phyloP scores from a whole-genome alignment of 345 rosid species.

The Abelmoschus esculentus region DNA sequence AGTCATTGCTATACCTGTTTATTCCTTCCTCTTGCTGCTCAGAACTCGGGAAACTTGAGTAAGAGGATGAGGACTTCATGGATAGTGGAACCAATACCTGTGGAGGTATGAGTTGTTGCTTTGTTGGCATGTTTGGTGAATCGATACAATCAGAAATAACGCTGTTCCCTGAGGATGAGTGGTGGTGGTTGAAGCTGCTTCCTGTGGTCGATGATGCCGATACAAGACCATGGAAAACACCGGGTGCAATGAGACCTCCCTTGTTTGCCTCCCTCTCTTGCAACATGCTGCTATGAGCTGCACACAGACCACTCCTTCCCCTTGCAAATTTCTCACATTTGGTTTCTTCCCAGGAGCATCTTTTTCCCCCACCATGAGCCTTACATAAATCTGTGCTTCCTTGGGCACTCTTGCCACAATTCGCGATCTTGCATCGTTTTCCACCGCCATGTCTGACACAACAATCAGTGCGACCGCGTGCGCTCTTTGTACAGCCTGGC shows the following conservation, averaged over 20 bases:
- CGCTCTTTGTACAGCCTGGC: slow-evolving; percentile 82
- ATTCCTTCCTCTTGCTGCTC: slow-evolving; percentile 34
- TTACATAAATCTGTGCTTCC: slow-evolving; percentile 95
- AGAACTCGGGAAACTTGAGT: slow-evolving; percentile 22
- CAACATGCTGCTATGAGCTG: slow-evolving; percentile 74
- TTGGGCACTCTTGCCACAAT: slow-evolving; percentile 93
- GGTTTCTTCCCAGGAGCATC: slow-evolving; percentile 71
- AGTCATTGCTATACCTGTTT: slow-evolving; percentile 14
- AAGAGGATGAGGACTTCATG: slow-evolving; percentile 59
- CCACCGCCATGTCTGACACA: slow-evolving; percentile 96
- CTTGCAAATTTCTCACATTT: slow-evolving; percentile 93
- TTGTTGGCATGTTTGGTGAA: slow-evolving; percentile 42
- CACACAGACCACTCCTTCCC: slow-evolving; percentile 91
- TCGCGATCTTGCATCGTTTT: slow-evolving; percentile 55
- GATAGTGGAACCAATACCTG: slow-evolving; percentile 84
- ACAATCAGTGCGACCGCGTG: slow-evolving; percentile 85
- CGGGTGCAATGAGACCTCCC: slow-evolving; percentile 59
- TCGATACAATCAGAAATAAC: slow-evolving; percentile 55
- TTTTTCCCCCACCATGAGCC: slow-evolving; percentile 93
- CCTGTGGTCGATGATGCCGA: slow-evolving; percentile 43
- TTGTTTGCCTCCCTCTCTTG: slow-evolving; percentile 39
- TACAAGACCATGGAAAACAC: slow-evolving; percentile 85
- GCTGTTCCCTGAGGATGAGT: slow-evolving; percentile 53
- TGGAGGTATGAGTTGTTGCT: slow-evolving; percentile 67
- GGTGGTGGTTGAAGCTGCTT: slow-evolving; percentile 43